phyloP scores from a whole-genome alignment of 2,329 filamentous ascomycete genomes.

The Fusarium zealandicum region DNA sequence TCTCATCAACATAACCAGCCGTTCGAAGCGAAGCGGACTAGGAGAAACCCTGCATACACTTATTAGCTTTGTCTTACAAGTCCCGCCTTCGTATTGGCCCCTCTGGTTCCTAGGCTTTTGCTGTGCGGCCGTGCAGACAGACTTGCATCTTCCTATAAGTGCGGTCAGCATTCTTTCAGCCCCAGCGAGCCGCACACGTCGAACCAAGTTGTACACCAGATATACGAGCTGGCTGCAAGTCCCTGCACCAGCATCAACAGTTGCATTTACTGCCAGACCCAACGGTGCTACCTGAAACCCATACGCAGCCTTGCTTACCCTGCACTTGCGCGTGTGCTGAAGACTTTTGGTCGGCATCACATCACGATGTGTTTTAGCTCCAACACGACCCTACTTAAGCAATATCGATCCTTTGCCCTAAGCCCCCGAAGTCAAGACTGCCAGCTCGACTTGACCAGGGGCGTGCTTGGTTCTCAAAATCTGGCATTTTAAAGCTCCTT shows the following conservation, averaged over 20 bases:
- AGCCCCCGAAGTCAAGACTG: slow-evolving; percentile 13
- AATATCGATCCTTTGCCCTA: slow-evolving; percentile 20
- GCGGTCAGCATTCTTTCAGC: background rate
- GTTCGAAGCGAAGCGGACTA: too few species aligned
- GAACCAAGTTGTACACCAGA: slow-evolving; percentile 5
- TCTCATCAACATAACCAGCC: too few species aligned
- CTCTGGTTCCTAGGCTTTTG: background rate
- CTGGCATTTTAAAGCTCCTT: background rate
- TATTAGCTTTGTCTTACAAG: background rate
- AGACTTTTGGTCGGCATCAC: slow-evolving; percentile 19
- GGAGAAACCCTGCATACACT: background rate
- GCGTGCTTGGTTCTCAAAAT: slow-evolving; percentile 6
- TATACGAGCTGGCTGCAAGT: slow-evolving; percentile 1
- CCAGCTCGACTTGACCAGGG: slow-evolving; percentile 8
- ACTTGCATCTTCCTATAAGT: background rate
- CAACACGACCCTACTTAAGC: slow-evolving; percentile 18
- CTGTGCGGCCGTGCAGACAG: background rate
- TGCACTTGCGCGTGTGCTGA: slow-evolving; percentile 5
- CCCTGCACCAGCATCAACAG: background rate
- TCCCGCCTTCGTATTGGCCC: background rate
- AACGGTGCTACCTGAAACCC: background rate
- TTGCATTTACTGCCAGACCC: background rate
- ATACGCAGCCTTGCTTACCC: slow-evolving; percentile 8
- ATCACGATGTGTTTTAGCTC: slow-evolving; percentile 29
- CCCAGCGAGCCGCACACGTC: background rate